A percentile compares a stretch with the other conserved stretches of the same genome.
Conservation (phyloP, 169 alveolate genomes). For the Eimeria sp. region DNA sequence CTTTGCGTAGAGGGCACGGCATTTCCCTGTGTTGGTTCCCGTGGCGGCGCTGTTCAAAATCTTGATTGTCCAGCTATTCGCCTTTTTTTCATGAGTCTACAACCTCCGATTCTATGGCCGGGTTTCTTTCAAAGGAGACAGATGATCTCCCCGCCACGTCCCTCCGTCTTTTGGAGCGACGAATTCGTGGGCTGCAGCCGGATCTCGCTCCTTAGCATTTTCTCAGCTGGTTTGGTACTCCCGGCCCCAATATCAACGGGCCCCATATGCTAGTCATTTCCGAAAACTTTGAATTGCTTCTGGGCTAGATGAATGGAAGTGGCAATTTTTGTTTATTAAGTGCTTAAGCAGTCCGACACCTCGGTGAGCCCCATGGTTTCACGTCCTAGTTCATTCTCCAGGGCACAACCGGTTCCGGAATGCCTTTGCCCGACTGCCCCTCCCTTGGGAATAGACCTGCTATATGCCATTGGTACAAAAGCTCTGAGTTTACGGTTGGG, state of each 20-base stretch:
- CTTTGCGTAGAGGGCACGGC: no score
- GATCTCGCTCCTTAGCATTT: background rate
- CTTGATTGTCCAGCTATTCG: no score
- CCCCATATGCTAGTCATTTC: background rate
- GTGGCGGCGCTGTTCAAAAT: no score
- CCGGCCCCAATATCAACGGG: background rate
- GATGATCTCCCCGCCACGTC: no score
- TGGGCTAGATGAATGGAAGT: background rate
- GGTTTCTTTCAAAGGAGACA: no score
- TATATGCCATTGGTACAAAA: background rate
- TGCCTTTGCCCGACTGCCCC: no score
- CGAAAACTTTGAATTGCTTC: no score
- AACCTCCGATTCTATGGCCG: no score
- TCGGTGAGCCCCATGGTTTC: background rate
- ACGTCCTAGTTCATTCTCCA: background rate
- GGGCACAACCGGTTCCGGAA: background rate
- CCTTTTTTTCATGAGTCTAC: no score
- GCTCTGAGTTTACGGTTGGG: background rate
- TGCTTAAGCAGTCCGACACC: background rate
- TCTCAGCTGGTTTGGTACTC: background rate
- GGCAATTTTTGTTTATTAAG: background rate
- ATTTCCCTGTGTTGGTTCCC: no score
- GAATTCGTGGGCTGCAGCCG: background rate
- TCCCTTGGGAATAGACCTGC: background rate
- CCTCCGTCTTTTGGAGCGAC: background rate